A percentile compares a stretch with the other conserved stretches of the same genome.
Conservation (phyloP, 495 filamentous ascomycete species). For the Tuber melanosporum region DNA sequence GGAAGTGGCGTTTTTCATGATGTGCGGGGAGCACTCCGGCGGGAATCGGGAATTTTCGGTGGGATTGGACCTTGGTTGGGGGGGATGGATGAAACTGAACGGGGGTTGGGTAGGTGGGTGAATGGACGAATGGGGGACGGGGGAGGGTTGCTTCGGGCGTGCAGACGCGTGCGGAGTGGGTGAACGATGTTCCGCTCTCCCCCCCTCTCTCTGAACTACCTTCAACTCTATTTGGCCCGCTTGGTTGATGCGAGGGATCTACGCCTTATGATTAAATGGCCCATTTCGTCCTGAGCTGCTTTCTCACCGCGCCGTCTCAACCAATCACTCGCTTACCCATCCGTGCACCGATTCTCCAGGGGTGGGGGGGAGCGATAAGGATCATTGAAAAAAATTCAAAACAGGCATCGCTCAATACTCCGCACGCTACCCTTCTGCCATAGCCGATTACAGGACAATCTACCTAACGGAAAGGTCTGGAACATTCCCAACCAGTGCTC, state of each 20-base stretch:
- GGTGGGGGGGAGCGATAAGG: neutral
- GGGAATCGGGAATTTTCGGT: constrained; percentile 2
- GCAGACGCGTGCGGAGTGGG: neutral
- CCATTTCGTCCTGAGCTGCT: neutral
- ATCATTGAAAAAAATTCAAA: neutral
- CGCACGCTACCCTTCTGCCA: neutral
- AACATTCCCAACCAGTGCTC: neutral
- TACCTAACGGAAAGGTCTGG: neutral
- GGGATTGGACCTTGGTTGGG: neutral
- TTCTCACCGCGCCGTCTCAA: neutral
- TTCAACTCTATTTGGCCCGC: neutral
- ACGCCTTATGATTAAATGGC: neutral
- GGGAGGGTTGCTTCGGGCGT: neutral
- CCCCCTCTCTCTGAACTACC: neutral
- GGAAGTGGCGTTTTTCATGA: neutral
- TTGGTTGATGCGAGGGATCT: neutral
- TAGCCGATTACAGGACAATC: neutral
- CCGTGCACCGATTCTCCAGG: neutral
- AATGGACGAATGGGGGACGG: neutral
- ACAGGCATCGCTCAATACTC: neutral
- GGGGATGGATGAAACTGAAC: neutral
- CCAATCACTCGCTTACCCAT: neutral
- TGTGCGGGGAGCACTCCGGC: neutral
- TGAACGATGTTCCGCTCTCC: neutral
- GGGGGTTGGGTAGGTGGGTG: neutral